Conservation (phyloP, 106 monocot genomes). For the Dioscorea zingiberensis region DNA sequence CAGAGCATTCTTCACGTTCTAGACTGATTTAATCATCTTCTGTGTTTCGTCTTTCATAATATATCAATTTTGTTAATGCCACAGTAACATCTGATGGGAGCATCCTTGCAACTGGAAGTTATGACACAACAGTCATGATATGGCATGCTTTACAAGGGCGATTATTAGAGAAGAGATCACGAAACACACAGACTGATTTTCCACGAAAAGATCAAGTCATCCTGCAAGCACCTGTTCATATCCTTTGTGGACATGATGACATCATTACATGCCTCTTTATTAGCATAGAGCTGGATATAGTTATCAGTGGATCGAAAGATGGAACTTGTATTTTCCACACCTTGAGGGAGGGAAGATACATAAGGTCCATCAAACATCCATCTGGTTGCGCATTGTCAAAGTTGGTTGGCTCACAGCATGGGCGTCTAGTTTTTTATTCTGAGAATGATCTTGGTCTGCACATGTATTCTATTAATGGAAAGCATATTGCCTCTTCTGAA, state of each 20-base stretch:
- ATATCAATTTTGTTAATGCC: constrained; percentile 11
- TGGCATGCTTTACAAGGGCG: constrained; percentile 62
- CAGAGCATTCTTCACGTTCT: no score
- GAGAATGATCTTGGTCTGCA: constrained; percentile 88
- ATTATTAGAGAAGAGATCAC: constrained; percentile 46
- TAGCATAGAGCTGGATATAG: constrained; percentile 81
- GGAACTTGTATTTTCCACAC: constrained; percentile 97
- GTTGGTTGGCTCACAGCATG: constrained; percentile 75
- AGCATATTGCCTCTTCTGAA: constrained; percentile 67
- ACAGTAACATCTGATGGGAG: constrained; percentile 89
- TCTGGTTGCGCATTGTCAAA: constrained; percentile 69
- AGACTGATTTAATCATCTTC: no score
- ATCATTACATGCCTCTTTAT: constrained; percentile 88
- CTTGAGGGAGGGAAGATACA: constrained; percentile 76
- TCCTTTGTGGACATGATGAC: constrained; percentile 98
- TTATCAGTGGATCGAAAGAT: constrained; percentile 97
- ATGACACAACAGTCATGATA: constrained; percentile 95
- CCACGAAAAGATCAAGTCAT: constrained; percentile 59
- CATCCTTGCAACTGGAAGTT: constrained; percentile 90
- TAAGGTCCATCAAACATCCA: constrained; percentile 90
- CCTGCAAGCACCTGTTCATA: constrained; percentile 64
- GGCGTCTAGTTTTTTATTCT: constrained; percentile 70
- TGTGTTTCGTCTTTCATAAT: no score
- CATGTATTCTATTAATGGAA: constrained; percentile 93
- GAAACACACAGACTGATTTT: constrained; percentile 39